A percentile compares a stretch with the other conserved stretches of the same genome.
phyloP scores from a whole-genome alignment of 148 eudicot genomes.

The Silene conica region DNA sequence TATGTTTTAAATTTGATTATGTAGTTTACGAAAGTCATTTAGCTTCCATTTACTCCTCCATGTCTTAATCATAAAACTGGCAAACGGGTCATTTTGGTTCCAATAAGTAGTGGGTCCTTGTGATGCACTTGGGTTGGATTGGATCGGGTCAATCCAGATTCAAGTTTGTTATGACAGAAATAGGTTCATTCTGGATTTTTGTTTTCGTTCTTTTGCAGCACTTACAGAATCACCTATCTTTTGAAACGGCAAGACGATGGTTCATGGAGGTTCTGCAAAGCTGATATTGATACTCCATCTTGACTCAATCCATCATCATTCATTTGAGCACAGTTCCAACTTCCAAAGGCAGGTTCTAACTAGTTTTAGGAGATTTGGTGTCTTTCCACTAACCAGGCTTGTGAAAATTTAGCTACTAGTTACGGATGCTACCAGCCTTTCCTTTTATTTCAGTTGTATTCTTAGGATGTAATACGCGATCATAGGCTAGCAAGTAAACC shows the following conservation, averaged over 20 bases:
- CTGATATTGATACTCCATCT: constrained; percentile 44
- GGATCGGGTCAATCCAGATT: background rate
- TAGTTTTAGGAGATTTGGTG: constrained; percentile 22
- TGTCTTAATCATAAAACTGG: background rate
- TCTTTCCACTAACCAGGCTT: constrained; percentile 26
- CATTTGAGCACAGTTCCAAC: constrained; percentile 6
- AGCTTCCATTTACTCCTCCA: background rate
- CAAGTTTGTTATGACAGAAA: background rate
- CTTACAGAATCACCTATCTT: constrained; percentile 64
- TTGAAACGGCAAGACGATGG: constrained; percentile 73
- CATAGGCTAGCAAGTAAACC: background rate
- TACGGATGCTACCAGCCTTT: background rate
- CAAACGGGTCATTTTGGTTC: background rate
- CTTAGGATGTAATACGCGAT: background rate
- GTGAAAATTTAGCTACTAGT: constrained; percentile 21
- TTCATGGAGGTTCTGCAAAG: constrained; percentile 85
- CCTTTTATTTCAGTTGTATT: background rate
- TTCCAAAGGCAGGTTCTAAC: constrained; percentile 22
- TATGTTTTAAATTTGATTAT: background rate
- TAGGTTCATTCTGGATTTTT: background rate
- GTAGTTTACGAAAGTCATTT: background rate
- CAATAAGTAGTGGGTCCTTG: background rate
- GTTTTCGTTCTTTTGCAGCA: constrained; percentile 48
- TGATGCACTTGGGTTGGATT: too few relatives aligned
- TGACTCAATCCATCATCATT: constrained; percentile 19